Conservation (phyloP, 495 filamentous ascomycete genomes). For the Xylaria nigripes region DNA sequence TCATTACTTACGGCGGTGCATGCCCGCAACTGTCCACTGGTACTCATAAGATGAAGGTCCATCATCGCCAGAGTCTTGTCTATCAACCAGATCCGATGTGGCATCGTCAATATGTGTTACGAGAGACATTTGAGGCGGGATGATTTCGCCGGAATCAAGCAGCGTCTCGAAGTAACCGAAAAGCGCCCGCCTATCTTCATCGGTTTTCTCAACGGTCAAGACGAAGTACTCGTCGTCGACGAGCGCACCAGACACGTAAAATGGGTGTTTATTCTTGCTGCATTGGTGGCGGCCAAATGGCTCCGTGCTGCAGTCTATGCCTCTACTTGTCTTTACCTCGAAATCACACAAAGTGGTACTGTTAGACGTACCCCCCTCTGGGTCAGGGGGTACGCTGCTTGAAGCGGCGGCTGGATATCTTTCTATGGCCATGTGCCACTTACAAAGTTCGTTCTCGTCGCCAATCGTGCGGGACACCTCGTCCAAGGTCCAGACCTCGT, state of each 20-base stretch:
- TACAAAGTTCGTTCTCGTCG: neutral
- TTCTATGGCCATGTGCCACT: neutral
- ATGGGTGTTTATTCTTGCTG: neutral
- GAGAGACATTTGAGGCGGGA: neutral
- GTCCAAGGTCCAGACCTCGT: neutral
- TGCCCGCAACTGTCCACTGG: neutral
- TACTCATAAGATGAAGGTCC: neutral
- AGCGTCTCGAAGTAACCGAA: neutral
- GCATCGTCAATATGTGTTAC: neutral
- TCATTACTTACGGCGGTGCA: constrained; percentile 8
- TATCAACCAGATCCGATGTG: neutral
- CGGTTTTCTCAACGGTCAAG: neutral
- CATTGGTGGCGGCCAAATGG: neutral
- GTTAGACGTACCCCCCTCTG: neutral
- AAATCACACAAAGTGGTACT: neutral
- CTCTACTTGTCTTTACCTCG: neutral
- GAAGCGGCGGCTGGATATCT: neutral
- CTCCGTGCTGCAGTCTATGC: neutral
- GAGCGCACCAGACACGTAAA: neutral
- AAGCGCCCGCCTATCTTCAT: neutral
- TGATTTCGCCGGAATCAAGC: neutral
- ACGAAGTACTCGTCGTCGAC: neutral
- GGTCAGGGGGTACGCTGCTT: no score
- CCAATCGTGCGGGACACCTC: neutral
- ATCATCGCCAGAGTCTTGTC: neutral